Evolutionary conservation across 169 alveolate genomes (phyloP).

Genomic region (Plasmodium ovale): DNA sequence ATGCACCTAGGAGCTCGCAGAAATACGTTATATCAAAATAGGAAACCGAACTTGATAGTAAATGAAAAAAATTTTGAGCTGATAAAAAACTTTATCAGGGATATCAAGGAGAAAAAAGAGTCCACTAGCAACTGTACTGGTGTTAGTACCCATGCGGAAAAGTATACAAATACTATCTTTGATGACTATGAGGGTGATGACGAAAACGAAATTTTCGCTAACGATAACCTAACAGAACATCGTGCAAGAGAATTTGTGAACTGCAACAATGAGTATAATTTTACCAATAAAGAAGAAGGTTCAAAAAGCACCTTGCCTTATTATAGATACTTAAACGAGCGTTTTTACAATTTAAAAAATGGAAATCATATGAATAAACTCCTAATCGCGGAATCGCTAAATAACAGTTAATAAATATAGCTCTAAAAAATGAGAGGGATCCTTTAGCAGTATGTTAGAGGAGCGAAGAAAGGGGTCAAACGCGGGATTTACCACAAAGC

Average conservation of each 20-base stretch:
- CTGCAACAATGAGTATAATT: background rate
- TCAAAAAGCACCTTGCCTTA: background rate
- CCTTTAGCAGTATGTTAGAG: too few relatives aligned
- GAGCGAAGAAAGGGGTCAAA: too few relatives aligned
- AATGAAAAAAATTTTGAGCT: slow-evolving; percentile 9
- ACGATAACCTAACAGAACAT: too few relatives aligned
- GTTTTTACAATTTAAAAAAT: background rate
- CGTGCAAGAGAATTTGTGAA: too few relatives aligned
- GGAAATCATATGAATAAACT: background rate
- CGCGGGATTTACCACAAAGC: too few relatives aligned
- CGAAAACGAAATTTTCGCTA: too few relatives aligned
- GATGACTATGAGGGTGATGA: background rate
- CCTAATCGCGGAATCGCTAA: background rate
- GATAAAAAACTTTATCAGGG: slow-evolving; percentile 42
- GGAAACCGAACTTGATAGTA: background rate
- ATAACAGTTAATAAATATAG: background rate
- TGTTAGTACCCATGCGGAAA: background rate
- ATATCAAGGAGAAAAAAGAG: slow-evolving; percentile 19
- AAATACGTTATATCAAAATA: background rate
- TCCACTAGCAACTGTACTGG: background rate
- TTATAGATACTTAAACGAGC: slow-evolving; percentile 3
- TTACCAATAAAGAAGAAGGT: background rate
- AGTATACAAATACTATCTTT: background rate
- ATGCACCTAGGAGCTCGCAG: background rate
- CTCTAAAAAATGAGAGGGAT: background rate